Evolutionary conservation across 163 green algal species (phyloP), one percentile per base, ranked within the genome.

Genomic region (Coccomyxa subellipsoidea): DNA sequence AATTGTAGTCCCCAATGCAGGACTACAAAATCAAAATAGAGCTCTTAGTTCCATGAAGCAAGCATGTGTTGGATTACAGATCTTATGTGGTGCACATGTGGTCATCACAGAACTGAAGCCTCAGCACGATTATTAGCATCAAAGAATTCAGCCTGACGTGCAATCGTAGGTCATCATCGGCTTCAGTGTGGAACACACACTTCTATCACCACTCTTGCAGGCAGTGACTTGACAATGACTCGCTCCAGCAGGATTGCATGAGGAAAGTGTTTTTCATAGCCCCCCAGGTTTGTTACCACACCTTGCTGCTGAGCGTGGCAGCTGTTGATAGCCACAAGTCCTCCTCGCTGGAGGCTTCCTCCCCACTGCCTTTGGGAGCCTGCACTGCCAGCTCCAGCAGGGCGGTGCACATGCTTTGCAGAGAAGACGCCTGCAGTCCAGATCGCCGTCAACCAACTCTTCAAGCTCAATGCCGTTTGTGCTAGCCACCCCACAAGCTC

Each of bases 101-200:
- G 47, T 59, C 3, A 12, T 1, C 3, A 59, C 47, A 59, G 47
- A 59, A 18, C 21, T 59, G 66, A 73, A 73, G 66, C 66, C 27
- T 73, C 66, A 73, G 66, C 66, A 73, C 66, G 66, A 73, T 73
- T 34, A 36, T 73, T 73, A 34, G 66, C 66, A 73, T 73, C 66
- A 73, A 54, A 84, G 47, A 84, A 54, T 40, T 95, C 88, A 91
- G 93, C 87, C 92, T 96, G 93, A 95, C 93, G 93, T 96, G 92
- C 93, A 96, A 96, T 93, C n/a, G 27, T 73, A 59, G 29, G n/a
- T 86, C 83, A n/a, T 94, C 90, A 85, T 92, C 87, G 38, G 81
- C 37, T 75, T 73, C 66, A 73, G 47, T 2, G 5, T 59, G 21
- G 47, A 59, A 7, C n/a, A n/a, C n/a, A n/a, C n/a, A n/a, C n/a